Percentiles rank a stretch among this genome's conserved stretches.
Conservation (phyloP, 2,329 filamentous ascomycete genomes). For the Sporothrix inflata region DNA sequence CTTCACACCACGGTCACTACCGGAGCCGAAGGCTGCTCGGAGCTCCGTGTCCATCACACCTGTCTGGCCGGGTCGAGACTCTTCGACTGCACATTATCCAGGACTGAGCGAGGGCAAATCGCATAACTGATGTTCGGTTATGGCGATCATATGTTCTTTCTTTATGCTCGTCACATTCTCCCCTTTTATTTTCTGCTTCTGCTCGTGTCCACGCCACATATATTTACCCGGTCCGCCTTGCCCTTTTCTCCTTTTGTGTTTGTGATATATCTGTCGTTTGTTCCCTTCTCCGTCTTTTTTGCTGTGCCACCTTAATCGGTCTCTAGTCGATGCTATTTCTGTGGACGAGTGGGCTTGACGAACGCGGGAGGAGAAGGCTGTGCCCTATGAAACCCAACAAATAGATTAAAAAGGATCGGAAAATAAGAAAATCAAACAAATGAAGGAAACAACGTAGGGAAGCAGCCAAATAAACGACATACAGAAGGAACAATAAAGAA, state of each 20-base stretch:
- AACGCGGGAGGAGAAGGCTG: background rate
- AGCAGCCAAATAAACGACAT: no score
- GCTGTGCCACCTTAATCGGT: conserved; percentile 8
- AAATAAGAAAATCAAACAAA: conserved; percentile 2
- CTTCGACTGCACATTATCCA: background rate
- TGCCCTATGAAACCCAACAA: background rate
- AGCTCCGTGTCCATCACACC: background rate
- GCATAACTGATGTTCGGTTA: background rate
- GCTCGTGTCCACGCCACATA: background rate
- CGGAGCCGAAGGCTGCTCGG: background rate
- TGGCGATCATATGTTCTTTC: background rate
- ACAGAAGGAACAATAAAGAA: background rate
- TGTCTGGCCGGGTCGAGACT: background rate
- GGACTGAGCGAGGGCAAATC: background rate
- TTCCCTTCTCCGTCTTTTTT: background rate
- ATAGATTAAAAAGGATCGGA: conserved; percentile 1
- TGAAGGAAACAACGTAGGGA: background rate
- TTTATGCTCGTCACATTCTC: background rate
- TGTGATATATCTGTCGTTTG: background rate
- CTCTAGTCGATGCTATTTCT: background rate
- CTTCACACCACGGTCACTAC: background rate
- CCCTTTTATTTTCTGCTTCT: background rate
- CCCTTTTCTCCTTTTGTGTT: background rate
- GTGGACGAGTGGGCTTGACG: background rate
- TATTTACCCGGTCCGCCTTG: background rate